Evolutionary conservation across 1,284 basidiomycete genomes (phyloP).

Genomic region (Erythrobasidium hasegawianum): DNA sequence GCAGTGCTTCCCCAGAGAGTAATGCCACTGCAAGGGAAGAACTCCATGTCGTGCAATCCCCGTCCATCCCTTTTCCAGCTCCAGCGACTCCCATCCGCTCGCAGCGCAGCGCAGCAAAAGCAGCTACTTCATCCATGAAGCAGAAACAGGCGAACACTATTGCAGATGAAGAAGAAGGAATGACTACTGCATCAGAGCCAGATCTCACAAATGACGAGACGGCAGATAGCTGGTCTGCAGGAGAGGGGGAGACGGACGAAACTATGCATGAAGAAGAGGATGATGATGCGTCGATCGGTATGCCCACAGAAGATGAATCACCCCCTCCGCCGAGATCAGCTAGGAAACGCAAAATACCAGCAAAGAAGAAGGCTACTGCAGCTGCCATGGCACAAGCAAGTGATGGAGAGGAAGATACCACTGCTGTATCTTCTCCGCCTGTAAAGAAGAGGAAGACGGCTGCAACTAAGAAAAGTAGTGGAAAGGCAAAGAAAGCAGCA

Average conservation of each 20-base stretch:
- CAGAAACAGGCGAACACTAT: not conserved
- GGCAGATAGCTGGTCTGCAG: constrained; percentile 5
- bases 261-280: constrained; percentile 21
- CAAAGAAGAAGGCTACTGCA: constrained; percentile 9
- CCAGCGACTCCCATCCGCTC: constrained; percentile 14
- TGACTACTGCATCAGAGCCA: constrained; percentile 3
- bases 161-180: constrained; percentile 5
- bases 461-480: constrained; percentile 15
- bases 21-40: not conserved
- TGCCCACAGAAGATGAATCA: not conserved
- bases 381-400: not conserved
- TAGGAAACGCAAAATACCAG: constrained; percentile 3
- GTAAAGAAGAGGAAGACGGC: not conserved
- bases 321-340: not conserved
- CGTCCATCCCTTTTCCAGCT: constrained; percentile 26
- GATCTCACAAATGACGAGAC: constrained; percentile 26
- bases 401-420: constrained; percentile 11
- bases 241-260: constrained; percentile 30
- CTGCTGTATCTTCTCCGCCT: not conserved
- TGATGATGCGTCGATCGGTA: not conserved
- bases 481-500: constrained; percentile 10
- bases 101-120: constrained; percentile 19
- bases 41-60: not conserved
- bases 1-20: not conserved
- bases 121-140: constrained; percentile 14